phyloP scores from a whole-genome alignment of 2,329 filamentous ascomycete genomes.

The Fusarium burgessii region DNA sequence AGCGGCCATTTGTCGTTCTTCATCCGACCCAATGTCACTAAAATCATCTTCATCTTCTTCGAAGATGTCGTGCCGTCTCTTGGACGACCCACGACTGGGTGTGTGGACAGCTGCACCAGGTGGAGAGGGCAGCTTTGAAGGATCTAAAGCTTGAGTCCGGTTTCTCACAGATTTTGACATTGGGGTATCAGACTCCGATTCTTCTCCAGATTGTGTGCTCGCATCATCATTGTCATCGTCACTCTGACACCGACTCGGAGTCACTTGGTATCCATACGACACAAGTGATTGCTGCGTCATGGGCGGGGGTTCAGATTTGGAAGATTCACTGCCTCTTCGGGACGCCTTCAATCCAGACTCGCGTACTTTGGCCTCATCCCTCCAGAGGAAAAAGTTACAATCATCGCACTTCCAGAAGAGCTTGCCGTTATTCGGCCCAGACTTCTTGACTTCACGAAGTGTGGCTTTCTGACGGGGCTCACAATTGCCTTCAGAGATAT shows the following conservation, averaged over 20 bases:
- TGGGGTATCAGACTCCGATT: conserved; percentile 15
- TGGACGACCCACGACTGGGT: conserved; percentile 42
- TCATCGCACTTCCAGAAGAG: conserved; percentile 58
- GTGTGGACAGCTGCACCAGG: conserved; percentile 20
- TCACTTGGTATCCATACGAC: conserved; percentile 48
- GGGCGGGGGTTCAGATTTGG: conserved; percentile 44
- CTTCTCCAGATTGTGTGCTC: conserved; percentile 28
- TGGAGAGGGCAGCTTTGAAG: background rate
- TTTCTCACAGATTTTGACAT: background rate
- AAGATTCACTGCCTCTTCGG: conserved; percentile 17
- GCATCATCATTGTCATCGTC: conserved; percentile 18
- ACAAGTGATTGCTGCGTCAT: conserved; percentile 49
- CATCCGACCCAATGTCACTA: conserved; percentile 54
- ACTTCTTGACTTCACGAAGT: conserved; percentile 54
- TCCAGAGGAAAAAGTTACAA: conserved; percentile 61
- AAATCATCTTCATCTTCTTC: conserved; percentile 49
- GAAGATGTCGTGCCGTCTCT: conserved; percentile 47
- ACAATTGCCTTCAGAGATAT: conserved; percentile 55
- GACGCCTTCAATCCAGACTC: conserved; percentile 42
- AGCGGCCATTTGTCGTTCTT: conserved; percentile 53
- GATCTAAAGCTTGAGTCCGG: background rate
- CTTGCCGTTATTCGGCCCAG: conserved; percentile 55
- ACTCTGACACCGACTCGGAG: conserved; percentile 34
- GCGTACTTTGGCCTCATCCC: conserved; percentile 52
- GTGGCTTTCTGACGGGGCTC: conserved; percentile 54